phyloP scores from a whole-genome alignment of 2,329 filamentous ascomycete species.

The Coniosporium tulheliwenetii region DNA sequence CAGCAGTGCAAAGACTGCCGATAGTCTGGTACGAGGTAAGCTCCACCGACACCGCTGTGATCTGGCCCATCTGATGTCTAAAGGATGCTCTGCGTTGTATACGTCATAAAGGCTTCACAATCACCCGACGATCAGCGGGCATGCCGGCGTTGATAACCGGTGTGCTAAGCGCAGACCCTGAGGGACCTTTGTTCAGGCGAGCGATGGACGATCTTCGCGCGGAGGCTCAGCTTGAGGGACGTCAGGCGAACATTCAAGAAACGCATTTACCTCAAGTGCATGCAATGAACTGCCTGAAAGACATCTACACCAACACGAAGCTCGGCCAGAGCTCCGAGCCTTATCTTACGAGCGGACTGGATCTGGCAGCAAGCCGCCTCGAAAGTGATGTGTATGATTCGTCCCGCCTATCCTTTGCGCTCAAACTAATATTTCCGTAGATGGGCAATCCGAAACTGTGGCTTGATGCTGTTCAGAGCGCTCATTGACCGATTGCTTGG shows the following conservation, averaged over 20 bases:
- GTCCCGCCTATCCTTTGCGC: background rate
- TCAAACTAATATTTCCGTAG: constrained; percentile 20
- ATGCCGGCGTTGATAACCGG: constrained; percentile 77
- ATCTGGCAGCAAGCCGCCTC: constrained; percentile 66
- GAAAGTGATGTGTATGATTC: constrained; percentile 56
- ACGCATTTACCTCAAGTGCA: constrained; percentile 75
- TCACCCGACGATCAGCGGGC: constrained; percentile 79
- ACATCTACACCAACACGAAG: constrained; percentile 73
- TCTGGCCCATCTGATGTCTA: background rate
- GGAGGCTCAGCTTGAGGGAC: constrained; percentile 40
- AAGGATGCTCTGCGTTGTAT: constrained; percentile 56
- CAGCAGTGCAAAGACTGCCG: constrained; percentile 14
- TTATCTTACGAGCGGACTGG: constrained; percentile 57
- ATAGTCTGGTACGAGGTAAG: constrained; percentile 25
- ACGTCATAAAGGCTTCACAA: constrained; percentile 57
- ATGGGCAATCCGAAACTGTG: constrained; percentile 92
- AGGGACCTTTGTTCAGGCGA: constrained; percentile 40
- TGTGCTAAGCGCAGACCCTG: constrained; percentile 52
- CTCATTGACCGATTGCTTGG: constrained; percentile 68
- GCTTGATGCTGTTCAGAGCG: constrained; percentile 73
- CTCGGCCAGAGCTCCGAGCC: constrained; percentile 58
- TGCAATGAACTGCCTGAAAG: constrained; percentile 83
- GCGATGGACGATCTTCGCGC: constrained; percentile 47
- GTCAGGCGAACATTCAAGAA: constrained; percentile 36
- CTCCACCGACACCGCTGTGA: background rate